Conservation (phyloP, 2,329 filamentous ascomycete genomes). For the Hymenoscyphus occultus region DNA sequence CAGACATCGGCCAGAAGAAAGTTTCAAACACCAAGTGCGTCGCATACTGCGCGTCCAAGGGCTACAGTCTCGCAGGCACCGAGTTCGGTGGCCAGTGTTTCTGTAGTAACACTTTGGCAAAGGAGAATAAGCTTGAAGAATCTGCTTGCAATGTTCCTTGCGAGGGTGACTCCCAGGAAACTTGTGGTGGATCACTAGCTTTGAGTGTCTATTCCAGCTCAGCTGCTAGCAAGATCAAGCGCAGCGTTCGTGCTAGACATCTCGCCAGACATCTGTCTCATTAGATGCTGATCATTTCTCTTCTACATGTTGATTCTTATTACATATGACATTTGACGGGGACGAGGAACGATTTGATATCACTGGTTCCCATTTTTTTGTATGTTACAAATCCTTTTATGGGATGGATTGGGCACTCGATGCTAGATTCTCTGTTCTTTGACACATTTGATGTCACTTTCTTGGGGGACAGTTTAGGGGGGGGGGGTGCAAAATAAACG, state of each 20-base stretch:
- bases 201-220: slow-evolving; percentile 42
- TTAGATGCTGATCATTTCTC: neutral
- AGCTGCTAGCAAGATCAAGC: slow-evolving; percentile 3
- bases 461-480: too few relatives aligned
- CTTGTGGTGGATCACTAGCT: slow-evolving; percentile 50
- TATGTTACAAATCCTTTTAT: neutral
- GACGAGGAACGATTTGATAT: neutral
- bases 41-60: slow-evolving; percentile 45
- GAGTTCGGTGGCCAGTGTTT: slow-evolving; percentile 49
- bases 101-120: slow-evolving; percentile 43
- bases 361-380: neutral
- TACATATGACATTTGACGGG: too few relatives aligned
- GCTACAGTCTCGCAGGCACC: slow-evolving; percentile 48
- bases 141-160: slow-evolving; percentile 48
- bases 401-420: neutral
- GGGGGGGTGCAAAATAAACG: too few relatives aligned
- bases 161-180: slow-evolving; percentile 45
- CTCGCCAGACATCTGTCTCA: slow-evolving; percentile 4
- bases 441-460: neutral
- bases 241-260: slow-evolving; percentile 3
- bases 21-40: slow-evolving; percentile 48
- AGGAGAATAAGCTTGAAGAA: slow-evolving; percentile 44
- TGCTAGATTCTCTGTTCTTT: neutral
- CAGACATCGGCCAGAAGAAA: slow-evolving; percentile 39
- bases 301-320: neutral